Evolutionary conservation across 345 rosid genomes (phyloP).

Genomic region (Bretschneidera sinensis): DNA sequence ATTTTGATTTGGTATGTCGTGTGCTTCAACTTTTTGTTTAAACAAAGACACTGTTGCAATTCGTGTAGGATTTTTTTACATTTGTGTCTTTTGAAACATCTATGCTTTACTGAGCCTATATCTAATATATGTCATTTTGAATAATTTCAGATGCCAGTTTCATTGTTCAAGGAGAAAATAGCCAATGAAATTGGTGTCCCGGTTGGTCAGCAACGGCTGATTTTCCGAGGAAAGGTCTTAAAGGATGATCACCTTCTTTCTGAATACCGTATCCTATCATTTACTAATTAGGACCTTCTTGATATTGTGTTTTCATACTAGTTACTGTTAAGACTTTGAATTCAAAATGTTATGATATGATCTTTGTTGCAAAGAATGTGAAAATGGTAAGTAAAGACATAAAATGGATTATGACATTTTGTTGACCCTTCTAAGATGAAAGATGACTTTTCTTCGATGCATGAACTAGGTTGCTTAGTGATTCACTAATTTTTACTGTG

Average conservation of each 20-base stretch:
- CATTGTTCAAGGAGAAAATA: slow-evolving; percentile 78
- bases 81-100: no score
- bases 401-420: neutral
- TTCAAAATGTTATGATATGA: neutral
- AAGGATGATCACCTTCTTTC: slow-evolving; percentile 89
- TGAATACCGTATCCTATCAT: slow-evolving; percentile 78
- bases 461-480: no score
- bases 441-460: no score
- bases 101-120: no score
- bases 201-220: slow-evolving; percentile 81
- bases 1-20: no score
- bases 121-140: no score
- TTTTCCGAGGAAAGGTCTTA: slow-evolving; percentile 86
- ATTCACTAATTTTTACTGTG: no score
- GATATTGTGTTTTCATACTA: neutral
- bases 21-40: no score
- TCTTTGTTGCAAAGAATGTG: neutral
- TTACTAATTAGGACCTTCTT: neutral
- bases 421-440: no score
- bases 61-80: no score
- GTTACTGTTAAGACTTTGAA: neutral
- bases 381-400: neutral
- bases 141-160: slow-evolving; percentile 64
- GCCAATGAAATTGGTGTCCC: slow-evolving; percentile 68
- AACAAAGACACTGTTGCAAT: no score